phyloP scores from a whole-genome alignment of 768 basidiomycete species.

The Pleurotus tuber-regium region DNA sequence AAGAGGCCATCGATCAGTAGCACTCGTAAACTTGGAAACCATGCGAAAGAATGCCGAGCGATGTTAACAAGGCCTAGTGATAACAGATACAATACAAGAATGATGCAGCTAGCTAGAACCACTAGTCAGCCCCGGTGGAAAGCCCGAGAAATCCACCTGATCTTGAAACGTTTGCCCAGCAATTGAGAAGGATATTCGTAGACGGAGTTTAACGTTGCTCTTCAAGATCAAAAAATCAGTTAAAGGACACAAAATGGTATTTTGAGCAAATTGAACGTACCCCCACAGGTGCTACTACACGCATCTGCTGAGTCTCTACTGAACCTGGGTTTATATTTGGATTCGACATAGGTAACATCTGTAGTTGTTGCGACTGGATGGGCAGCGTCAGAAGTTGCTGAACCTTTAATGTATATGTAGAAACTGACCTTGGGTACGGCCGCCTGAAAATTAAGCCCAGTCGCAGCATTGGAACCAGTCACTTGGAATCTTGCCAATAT shows the following conservation, averaged over 20 bases:
- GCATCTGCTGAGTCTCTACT: conserved; percentile 93
- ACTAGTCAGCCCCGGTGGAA: conserved; percentile 73
- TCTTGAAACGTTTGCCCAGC: conserved; percentile 77
- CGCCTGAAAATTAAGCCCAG: conserved; percentile 88
- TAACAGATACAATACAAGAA: too few species aligned
- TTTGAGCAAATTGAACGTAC: conserved; percentile 44
- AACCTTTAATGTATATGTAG: background rate
- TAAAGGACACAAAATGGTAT: conserved; percentile 11
- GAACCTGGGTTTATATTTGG: conserved; percentile 72
- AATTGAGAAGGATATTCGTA: conserved; percentile 79
- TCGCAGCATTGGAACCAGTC: conserved; percentile 47
- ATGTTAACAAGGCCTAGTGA: too few species aligned
- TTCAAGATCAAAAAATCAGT: conserved; percentile 26
- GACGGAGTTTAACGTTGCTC: conserved; percentile 80
- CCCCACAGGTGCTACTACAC: conserved; percentile 83
- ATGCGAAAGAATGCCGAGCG: too few species aligned
- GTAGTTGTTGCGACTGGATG: conserved; percentile 86
- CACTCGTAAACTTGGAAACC: too few species aligned
- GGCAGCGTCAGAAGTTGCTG: background rate
- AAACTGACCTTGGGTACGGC: conserved; percentile 26
- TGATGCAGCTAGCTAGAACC: too few species aligned
- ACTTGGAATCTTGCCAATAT: conserved; percentile 87
- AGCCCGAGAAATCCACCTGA: conserved; percentile 91
- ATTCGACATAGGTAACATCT: conserved; percentile 98
- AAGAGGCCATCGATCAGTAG: too few species aligned